Percentiles rank a stretch among this genome's conserved stretches.
phyloP scores from a whole-genome alignment of 1,284 basidiomycete genomes.

The Ceratobasidium sp. region DNA sequence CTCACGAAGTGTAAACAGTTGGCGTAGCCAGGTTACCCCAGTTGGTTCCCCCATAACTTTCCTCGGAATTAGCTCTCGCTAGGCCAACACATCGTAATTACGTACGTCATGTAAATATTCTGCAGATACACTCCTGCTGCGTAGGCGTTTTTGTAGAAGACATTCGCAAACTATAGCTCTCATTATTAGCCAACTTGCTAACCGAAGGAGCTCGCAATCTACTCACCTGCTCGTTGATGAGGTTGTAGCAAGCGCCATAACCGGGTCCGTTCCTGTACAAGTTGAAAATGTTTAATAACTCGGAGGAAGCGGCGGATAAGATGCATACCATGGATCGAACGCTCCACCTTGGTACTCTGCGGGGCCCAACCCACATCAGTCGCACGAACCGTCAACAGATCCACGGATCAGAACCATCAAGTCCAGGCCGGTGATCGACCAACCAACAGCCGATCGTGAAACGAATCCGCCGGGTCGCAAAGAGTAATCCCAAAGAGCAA shows the following conservation, averaged over 20 bases:
- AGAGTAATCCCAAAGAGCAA: too few relatives aligned
- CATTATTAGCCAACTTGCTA: not conserved
- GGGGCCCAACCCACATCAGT: not conserved
- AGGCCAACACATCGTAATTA: not conserved
- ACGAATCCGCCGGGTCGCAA: too few relatives aligned
- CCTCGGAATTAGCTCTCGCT: not conserved
- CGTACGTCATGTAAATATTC: conserved; percentile 51
- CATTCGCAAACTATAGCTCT: conserved; percentile 30
- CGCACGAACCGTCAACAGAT: too few relatives aligned
- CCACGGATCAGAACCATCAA: too few relatives aligned
- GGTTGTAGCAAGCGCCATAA: conserved; percentile 25
- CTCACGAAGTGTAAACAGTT: conserved; percentile 56
- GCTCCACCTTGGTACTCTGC: conserved; percentile 34
- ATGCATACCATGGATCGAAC: conserved; percentile 33
- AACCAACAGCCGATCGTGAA: not conserved
- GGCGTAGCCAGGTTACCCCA: conserved; percentile 56
- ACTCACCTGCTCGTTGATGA: conserved; percentile 27
- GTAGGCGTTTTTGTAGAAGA: conserved; percentile 50
- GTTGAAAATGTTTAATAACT: conserved; percentile 41
- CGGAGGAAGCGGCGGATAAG: not conserved
- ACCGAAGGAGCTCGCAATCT: conserved; percentile 28
- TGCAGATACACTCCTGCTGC: conserved; percentile 52
- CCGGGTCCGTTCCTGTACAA: conserved; percentile 32
- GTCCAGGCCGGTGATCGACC: not conserved
- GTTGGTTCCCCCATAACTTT: conserved; percentile 56